Percentiles rank a stretch among this genome's conserved stretches.
These are phyloP conservation scores for Thalassiosira pacifica DNA, from an alignment of 352 stramenopile species.

Conservation along the genomic window DNA sequence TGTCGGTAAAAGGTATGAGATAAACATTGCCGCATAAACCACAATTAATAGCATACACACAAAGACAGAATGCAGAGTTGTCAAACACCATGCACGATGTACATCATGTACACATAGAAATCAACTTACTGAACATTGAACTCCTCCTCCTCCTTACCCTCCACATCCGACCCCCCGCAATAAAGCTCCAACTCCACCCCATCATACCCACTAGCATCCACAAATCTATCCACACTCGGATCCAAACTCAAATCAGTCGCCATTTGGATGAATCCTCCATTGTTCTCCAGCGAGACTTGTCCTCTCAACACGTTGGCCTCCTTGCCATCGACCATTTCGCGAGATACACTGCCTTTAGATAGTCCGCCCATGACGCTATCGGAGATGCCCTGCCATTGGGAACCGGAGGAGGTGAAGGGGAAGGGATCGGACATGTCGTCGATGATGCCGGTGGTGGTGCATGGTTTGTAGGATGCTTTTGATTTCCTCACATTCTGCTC, in stretches of 20 bases:
- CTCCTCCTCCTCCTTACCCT: too few relatives aligned
- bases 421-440: conserved; percentile 81
- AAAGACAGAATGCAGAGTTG: too few relatives aligned
- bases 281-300: conserved; percentile 68
- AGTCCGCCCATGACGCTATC: conserved; percentile 77
- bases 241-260: conserved; percentile 74
- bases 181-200: conserved; percentile 80
- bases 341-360: conserved; percentile 58
- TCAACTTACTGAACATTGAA: conserved; percentile 83
- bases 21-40: too few relatives aligned
- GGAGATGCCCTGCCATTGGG: conserved; percentile 73
- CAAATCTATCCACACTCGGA: conserved; percentile 49
- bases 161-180: conserved; percentile 53
- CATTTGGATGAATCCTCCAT: conserved; percentile 85
- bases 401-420: conserved; percentile 77
- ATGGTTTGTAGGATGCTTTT: conserved; percentile 63
- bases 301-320: conserved; percentile 72
- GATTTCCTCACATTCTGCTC: conserved; percentile 68
- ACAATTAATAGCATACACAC: too few relatives aligned
- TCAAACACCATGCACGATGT: too few relatives aligned
- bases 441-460: conserved; percentile 69
- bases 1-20: conserved; percentile 6
- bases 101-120: too few relatives aligned
- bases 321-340: conserved; percentile 66
- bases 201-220: conserved; percentile 73